phyloP scores from a whole-genome alignment of 1,284 basidiomycete species.

The Marasmius oreades region DNA sequence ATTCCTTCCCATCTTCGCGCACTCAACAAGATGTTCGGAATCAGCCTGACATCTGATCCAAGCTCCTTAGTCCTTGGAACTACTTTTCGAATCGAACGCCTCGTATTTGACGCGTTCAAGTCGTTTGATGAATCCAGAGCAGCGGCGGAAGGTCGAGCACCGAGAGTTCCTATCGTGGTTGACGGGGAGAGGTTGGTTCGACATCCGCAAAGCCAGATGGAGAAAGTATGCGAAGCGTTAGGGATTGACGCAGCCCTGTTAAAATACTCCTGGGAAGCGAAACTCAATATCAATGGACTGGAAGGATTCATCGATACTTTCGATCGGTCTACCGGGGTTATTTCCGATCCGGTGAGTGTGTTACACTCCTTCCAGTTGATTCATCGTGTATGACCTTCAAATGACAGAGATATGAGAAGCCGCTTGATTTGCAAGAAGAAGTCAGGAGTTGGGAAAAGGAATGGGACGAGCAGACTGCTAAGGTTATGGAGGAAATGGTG shows the following conservation, averaged over 20 bases:
- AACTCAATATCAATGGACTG: not conserved
- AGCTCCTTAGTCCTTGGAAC: not conserved
- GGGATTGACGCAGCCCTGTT: not conserved
- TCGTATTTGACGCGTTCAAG: not conserved
- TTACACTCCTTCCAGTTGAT: not conserved
- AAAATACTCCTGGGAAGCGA: not conserved
- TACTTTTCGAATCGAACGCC: not conserved
- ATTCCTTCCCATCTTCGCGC: not conserved
- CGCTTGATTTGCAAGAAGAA: not conserved
- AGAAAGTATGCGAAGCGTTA: not conserved
- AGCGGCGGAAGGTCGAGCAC: not conserved
- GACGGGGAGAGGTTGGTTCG: not conserved
- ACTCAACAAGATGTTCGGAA: no score
- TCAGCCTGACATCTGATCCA: not conserved
- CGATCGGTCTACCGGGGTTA: not conserved
- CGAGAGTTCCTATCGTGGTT: not conserved
- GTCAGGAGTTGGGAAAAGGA: not conserved
- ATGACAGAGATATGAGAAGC: not conserved
- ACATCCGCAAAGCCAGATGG: not conserved
- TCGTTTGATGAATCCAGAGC: not conserved
- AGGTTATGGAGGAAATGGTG: not conserved
- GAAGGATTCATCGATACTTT: not conserved
- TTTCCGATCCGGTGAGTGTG: not conserved
- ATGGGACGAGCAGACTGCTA: not conserved
- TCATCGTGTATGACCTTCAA: no score